These are phyloP conservation scores for Cordia subcordata DNA, from an alignment of 257 asterid species.

Conservation along the genomic window DNA sequence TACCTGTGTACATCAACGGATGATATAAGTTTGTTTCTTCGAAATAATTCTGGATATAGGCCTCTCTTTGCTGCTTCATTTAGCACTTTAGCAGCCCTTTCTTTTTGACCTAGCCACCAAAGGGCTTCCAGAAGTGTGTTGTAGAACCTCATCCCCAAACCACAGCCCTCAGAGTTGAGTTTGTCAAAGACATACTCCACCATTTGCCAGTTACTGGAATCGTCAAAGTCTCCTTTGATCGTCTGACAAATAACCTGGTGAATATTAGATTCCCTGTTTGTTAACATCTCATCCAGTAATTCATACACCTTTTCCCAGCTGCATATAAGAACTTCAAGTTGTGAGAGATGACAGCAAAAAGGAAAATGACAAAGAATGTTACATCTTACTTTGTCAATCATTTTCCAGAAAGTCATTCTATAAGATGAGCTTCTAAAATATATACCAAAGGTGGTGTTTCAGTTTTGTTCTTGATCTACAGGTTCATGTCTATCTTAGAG, in stretches of 20 bases:
- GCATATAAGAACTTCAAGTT: slow-evolving; percentile 26
- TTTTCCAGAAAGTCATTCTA: neutral
- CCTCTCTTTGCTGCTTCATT: slow-evolving; percentile 88
- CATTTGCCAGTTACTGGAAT: slow-evolving; percentile 86
- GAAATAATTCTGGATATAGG: slow-evolving; percentile 73
- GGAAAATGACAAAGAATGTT: slow-evolving; percentile 4
- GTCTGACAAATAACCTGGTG: slow-evolving; percentile 85
- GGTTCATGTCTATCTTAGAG: no score
- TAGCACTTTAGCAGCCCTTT: slow-evolving; percentile 91
- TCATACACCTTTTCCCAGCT: slow-evolving; percentile 70
- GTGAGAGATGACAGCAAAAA: neutral
- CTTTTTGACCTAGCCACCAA: slow-evolving; percentile 94
- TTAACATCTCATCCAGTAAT: slow-evolving; percentile 71
- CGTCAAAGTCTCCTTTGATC: slow-evolving; percentile 88
- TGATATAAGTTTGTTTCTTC: slow-evolving; percentile 74
- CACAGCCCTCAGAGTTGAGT: slow-evolving; percentile 85
- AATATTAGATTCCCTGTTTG: slow-evolving; percentile 57
- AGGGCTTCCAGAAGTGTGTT: slow-evolving; percentile 84
- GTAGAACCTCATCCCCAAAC: slow-evolving; percentile 74
- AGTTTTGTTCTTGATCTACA: no score
- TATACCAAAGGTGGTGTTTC: no score
- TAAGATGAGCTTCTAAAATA: no score
- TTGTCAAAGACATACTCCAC: slow-evolving; percentile 90
- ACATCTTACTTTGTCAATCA: neutral
- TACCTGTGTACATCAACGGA: slow-evolving; percentile 96